These are phyloP conservation scores for Nitzschia sp. DNA, from an alignment of 108 stramenopile genomes.

Conservation along the genomic window DNA sequence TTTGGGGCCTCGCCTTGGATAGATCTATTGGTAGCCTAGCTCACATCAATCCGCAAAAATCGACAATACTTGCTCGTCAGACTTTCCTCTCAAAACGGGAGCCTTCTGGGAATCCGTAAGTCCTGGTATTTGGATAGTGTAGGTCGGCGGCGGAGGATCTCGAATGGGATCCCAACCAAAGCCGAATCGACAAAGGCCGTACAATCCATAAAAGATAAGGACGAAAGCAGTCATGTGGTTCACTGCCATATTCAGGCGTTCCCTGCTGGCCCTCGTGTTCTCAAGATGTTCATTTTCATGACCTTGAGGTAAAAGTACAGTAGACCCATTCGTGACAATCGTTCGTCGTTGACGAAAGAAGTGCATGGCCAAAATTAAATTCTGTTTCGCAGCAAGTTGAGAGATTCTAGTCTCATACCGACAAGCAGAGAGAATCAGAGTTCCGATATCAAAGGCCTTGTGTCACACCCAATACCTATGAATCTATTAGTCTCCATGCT, in stretches of 20 bases:
- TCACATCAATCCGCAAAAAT: too few species aligned
- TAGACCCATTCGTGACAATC: too few species aligned
- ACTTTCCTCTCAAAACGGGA: neutral
- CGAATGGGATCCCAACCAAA: constrained; percentile 20
- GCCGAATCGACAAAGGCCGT: constrained; percentile 28
- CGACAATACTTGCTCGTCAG: too few species aligned
- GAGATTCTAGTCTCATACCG: too few species aligned
- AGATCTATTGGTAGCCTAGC: too few species aligned
- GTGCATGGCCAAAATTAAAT: too few species aligned
- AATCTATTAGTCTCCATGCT: too few species aligned
- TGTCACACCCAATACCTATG: too few species aligned
- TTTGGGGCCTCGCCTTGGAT: too few species aligned
- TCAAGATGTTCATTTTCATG: neutral
- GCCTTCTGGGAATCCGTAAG: neutral
- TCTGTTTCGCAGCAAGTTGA: too few species aligned
- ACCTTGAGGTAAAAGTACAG: neutral
- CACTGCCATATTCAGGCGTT: constrained; percentile 10
- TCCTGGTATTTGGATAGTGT: constrained; percentile 15
- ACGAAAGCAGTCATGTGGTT: constrained; percentile 27
- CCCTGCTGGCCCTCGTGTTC: constrained; percentile 1
- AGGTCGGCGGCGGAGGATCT: constrained; percentile 17
- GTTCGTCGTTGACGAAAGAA: neutral
- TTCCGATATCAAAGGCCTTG: too few species aligned
- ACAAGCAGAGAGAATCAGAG: too few species aligned
- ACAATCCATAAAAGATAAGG: constrained; percentile 23